Evolutionary conservation across 192 early-diverging fungal genomes (phyloP).

Genomic region (Gorgonomyces haynaldii): DNA sequence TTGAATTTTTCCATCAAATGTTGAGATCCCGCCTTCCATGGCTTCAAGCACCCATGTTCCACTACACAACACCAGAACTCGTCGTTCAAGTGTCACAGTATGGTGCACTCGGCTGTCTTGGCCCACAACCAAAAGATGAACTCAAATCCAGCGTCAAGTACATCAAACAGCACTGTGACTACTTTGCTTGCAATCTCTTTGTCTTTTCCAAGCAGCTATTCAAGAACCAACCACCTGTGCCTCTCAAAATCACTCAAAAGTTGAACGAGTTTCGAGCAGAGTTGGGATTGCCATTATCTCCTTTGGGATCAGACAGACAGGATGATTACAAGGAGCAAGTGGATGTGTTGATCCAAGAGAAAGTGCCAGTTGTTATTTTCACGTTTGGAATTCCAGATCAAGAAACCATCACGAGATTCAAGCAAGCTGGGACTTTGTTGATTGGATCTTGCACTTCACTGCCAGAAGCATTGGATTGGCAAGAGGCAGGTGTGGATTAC

Average conservation of each 20-base stretch:
- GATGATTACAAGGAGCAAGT: conserved; percentile 1
- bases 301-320: not conserved
- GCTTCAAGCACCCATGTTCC: conserved; percentile 7
- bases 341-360: not conserved
- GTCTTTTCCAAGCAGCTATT: not conserved
- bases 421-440: not conserved
- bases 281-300: not conserved
- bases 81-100: not conserved
- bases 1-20: too few species aligned
- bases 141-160: not conserved
- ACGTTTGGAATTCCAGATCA: conserved; percentile 6
- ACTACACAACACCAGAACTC: not conserved
- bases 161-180: not conserved
- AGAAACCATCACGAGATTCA: not conserved
- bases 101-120: not conserved
- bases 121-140: not conserved
- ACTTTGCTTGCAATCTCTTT: conserved; percentile 3
- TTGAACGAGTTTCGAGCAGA: conserved; percentile 4
- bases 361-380: conserved; percentile 4
- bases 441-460: conserved; percentile 1
- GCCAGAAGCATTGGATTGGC: not conserved
- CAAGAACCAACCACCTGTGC: not conserved
- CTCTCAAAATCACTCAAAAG: not conserved
- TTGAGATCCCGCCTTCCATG: conserved; percentile 1
- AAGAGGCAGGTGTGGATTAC: conserved; percentile 5